Percentiles rank a stretch among this genome's conserved stretches.
These are phyloP conservation scores for Quercus tomentella DNA, from an alignment of 331 rosid species.

Conservation along the genomic window DNA sequence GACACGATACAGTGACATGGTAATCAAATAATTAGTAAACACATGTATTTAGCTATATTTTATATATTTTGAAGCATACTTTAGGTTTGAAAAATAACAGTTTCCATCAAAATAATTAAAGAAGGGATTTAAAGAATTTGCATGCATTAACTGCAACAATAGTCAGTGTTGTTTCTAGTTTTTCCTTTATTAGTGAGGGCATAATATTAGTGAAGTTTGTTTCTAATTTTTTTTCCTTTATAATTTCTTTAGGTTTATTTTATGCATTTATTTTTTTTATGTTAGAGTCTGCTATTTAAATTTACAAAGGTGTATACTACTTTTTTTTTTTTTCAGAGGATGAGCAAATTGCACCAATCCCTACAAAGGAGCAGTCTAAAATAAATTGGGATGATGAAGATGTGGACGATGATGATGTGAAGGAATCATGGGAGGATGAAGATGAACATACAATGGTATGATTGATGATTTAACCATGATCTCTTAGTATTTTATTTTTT, in stretches of 20 bases:
- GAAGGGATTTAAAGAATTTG: too few relatives aligned
- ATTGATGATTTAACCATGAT: slow-evolving; percentile 1
- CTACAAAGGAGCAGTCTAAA: slow-evolving; percentile 43
- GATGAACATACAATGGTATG: slow-evolving; percentile 82
- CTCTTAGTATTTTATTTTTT: too few relatives aligned
- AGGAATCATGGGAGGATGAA: slow-evolving; percentile 96
- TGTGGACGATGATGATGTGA: slow-evolving; percentile 72
- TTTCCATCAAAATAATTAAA: too few relatives aligned
- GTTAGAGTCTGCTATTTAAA: neutral
- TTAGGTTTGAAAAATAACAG: too few relatives aligned
- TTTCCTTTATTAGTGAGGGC: too few relatives aligned
- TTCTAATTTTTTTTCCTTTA: neutral
- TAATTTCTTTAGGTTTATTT: neutral
- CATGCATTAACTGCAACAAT: too few relatives aligned
- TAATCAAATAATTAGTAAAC: too few relatives aligned
- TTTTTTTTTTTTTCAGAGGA: slow-evolving; percentile 45
- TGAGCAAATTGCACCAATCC: slow-evolving; percentile 37
- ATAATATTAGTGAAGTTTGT: neutral
- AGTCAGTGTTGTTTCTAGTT: too few relatives aligned
- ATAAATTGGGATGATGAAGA: slow-evolving; percentile 94
- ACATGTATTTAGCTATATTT: too few relatives aligned
- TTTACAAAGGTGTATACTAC: neutral
- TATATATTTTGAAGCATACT: too few relatives aligned
- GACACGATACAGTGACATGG: too few relatives aligned
- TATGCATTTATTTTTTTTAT: neutral